Evolutionary conservation across 1,284 basidiomycete genomes (phyloP).

Genomic region (Tilletiopsis washingtonensis): DNA sequence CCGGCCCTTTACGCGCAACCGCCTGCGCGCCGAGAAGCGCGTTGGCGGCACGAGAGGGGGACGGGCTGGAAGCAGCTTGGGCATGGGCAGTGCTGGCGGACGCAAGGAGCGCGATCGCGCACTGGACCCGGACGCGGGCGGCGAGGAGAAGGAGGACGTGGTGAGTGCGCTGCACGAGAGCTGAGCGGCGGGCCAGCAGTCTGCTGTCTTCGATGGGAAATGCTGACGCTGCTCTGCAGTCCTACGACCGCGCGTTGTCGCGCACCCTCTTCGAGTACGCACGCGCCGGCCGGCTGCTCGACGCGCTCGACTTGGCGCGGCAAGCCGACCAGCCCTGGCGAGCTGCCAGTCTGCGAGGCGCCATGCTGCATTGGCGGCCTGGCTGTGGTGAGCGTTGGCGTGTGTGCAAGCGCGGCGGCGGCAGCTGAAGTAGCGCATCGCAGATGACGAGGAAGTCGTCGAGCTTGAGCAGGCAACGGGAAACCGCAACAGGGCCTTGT

Average conservation of each 20-base stretch:
- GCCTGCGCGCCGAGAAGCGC: constrained; percentile 35
- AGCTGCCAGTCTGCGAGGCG: constrained; percentile 73
- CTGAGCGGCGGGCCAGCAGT: constrained; percentile 34
- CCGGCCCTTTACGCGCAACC: constrained; percentile 42
- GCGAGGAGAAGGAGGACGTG: too few relatives aligned
- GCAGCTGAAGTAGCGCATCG: background rate
- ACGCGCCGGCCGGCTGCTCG: constrained; percentile 70
- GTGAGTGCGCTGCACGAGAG: constrained; percentile 20
- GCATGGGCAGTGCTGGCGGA: background rate
- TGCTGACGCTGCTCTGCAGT: too few relatives aligned
- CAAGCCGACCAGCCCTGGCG: constrained; percentile 84
- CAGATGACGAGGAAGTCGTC: constrained; percentile 7
- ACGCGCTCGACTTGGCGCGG: constrained; percentile 73
- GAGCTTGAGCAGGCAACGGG: constrained; percentile 31
- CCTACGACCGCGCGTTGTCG: constrained; percentile 66
- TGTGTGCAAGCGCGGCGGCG: too few relatives aligned
- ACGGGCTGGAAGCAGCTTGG: background rate
- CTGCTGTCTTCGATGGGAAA: too few relatives aligned
- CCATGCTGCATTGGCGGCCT: constrained; percentile 46
- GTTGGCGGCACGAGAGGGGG: constrained; percentile 7
- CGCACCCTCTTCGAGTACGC: constrained; percentile 70
- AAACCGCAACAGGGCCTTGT: constrained; percentile 37
- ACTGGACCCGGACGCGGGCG: constrained; percentile 42
- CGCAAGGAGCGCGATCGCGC: constrained; percentile 27
- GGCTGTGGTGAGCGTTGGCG: background rate